A percentile compares a stretch with the other conserved stretches of the same genome.
Conservation (phyloP, 768 basidiomycete genomes). For the Amanita pseudoporphyria region DNA sequence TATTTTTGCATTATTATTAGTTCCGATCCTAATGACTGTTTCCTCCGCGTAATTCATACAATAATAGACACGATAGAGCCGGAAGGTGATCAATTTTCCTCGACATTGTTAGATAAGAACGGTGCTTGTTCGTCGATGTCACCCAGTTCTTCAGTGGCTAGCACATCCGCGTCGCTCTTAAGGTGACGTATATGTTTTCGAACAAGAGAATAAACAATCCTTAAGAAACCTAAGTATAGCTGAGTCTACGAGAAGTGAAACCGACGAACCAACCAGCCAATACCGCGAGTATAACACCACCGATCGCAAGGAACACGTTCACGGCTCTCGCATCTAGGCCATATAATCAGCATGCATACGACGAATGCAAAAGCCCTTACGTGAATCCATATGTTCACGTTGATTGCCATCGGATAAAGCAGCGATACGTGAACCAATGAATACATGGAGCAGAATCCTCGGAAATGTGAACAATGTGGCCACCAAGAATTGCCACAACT, state of each 20-base stretch:
- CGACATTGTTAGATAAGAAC: slow-evolving; percentile 27
- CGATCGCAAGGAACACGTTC: slow-evolving; percentile 48
- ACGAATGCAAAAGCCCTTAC: slow-evolving; percentile 22
- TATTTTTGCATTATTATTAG: slow-evolving; percentile 92
- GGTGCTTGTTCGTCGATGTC: slow-evolving; percentile 54
- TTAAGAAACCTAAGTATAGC: slow-evolving; percentile 15
- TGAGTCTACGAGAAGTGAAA: background rate
- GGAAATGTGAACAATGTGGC: slow-evolving; percentile 69
- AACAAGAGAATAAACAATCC: slow-evolving; percentile 58
- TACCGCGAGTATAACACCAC: slow-evolving; percentile 48
- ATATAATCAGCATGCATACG: slow-evolving; percentile 6
- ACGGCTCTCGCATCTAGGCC: slow-evolving; percentile 51
- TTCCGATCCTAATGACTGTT: slow-evolving; percentile 11
- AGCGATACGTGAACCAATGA: slow-evolving; percentile 71
- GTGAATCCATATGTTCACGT: slow-evolving; percentile 65
- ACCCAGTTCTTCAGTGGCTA: slow-evolving; percentile 51
- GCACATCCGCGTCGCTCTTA: slow-evolving; percentile 39
- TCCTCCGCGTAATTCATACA: slow-evolving; percentile 3
- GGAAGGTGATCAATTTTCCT: too few species aligned
- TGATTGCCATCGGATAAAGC: slow-evolving; percentile 68
- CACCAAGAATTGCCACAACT: slow-evolving; percentile 63
- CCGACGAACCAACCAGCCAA: slow-evolving; percentile 55
- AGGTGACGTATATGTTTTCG: slow-evolving; percentile 50
- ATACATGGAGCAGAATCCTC: slow-evolving; percentile 62
- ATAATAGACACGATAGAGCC: background rate